phyloP scores from a whole-genome alignment of 768 basidiomycete species.

The Cystofilobasidium ferigula region DNA sequence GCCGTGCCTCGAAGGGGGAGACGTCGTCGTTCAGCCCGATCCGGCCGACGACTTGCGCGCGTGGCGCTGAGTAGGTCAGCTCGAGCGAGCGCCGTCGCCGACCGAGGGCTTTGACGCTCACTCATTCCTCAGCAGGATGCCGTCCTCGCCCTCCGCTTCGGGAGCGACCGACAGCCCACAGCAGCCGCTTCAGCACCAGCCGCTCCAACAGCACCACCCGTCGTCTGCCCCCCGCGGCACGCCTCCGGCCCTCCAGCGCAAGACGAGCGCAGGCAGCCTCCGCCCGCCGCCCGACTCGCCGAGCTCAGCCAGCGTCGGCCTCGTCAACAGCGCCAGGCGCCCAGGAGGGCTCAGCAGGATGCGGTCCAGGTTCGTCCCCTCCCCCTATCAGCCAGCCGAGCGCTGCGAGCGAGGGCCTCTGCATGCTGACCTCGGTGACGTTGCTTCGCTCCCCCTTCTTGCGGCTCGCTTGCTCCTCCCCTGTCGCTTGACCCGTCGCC shows the following conservation, averaged over 20 bases:
- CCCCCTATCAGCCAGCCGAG: background rate
- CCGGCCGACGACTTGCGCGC: no score
- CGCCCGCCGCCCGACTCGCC: background rate
- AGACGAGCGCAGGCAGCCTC: background rate
- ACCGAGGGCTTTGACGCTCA: no score
- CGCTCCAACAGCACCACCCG: background rate
- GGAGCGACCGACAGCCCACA: background rate
- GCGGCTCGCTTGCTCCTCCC: background rate
- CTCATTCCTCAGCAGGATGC: no score
- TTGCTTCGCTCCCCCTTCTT: background rate
- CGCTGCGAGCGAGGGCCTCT: background rate
- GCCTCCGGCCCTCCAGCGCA: background rate
- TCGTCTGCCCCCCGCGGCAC: conserved; percentile 4
- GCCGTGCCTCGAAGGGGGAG: no score
- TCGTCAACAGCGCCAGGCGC: conserved; percentile 4
- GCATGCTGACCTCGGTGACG: no score
- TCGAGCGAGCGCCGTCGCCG: no score
- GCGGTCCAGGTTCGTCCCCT: background rate
- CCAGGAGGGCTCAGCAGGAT: background rate
- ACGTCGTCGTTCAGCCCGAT: no score
- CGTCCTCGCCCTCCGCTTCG: no score
- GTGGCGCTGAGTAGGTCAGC: no score
- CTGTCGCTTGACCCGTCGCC: background rate
- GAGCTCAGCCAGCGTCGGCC: background rate
- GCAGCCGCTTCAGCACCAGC: background rate